Conservation (phyloP, 345 rosid genomes). For the Eucalyptus leucophloia region DNA sequence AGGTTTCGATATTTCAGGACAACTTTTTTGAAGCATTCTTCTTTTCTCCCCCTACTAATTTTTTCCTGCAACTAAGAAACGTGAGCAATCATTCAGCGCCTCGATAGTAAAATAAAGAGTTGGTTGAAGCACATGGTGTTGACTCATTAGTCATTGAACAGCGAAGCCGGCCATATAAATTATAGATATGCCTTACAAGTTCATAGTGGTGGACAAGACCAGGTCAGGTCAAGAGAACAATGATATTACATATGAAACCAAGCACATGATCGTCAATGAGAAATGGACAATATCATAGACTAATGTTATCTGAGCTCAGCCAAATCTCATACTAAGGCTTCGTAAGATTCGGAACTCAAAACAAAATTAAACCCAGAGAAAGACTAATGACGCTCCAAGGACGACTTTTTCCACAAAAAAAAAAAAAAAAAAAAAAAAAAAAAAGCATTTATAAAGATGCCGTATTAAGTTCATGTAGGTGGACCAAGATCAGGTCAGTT, state of each 20-base stretch:
- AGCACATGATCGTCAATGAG: neutral
- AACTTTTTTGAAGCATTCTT: neutral
- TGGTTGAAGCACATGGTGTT: neutral
- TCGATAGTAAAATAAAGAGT: neutral
- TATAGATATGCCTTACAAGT: too few relatives aligned
- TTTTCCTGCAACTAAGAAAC: neutral
- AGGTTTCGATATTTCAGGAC: neutral
- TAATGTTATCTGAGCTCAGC: neutral
- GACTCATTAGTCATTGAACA: neutral
- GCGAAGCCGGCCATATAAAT: neutral
- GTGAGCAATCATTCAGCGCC: neutral
- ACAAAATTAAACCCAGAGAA: neutral
- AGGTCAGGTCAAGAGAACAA: neutral
- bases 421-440: too few relatives aligned
- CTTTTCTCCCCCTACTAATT: neutral
- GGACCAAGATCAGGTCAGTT: neutral
- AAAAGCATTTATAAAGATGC: neutral
- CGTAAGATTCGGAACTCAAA: neutral
- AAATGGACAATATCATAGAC: neutral
- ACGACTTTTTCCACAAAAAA: neutral
- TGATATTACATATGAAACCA: neutral
- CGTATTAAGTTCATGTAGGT: neutral
- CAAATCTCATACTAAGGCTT: neutral
- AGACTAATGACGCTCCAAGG: neutral
- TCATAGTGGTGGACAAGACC: neutral